Evolutionary conservation across 257 asterid genomes (phyloP), one percentile per base, ranked within the genome.

Genomic region (Craterostigma plantagineum): DNA sequence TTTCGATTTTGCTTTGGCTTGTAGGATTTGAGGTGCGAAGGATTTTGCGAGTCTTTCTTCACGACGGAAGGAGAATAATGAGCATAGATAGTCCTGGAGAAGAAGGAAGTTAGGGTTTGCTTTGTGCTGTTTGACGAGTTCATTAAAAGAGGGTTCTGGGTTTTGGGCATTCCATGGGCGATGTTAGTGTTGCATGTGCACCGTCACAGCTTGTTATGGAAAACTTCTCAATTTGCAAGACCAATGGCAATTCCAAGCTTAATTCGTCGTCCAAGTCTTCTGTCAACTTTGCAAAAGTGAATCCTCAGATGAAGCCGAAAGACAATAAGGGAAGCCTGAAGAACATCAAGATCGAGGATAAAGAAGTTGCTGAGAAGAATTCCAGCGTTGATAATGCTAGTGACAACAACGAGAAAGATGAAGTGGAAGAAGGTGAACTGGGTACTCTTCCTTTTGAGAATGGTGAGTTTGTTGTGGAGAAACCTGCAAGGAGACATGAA

Each of bases 101-200:
- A 63, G 73, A 52, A 49, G 76, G 51, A 68, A 58, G 64, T 63
- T 87, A 82, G 91, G 34, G 47, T 70, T 45, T 18, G 59, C 46
- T 58, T 47, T 61, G 1, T 16, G 15, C 17, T 16, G 45, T 12
- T 9, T 41, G 13, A 17, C 39, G 38, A 12, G 50, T 14, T 14
- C 10, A 38, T 30, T 34, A 27, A 52, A 63, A 47, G 63, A 23
- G 6, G 6, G 30, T 23, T 40, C 60, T 42, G 38, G 40, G 58
- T 68, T 64, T 53, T 60, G 63, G 72, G 64, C 78, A 53, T 73
- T 83, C 91, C 84, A 90, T 90, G 99, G 95, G 95, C 75, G 95
- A 90, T 79, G 99, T 95, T 52, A 92, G 95, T 65, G 94, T 79
- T 90, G 99, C 99, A 83, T 90, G 99, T 42, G 79, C 76, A 72